Evolutionary conservation across 1,284 basidiomycete genomes (phyloP).

Genomic region (Kalmanozyma brasiliensis): DNA sequence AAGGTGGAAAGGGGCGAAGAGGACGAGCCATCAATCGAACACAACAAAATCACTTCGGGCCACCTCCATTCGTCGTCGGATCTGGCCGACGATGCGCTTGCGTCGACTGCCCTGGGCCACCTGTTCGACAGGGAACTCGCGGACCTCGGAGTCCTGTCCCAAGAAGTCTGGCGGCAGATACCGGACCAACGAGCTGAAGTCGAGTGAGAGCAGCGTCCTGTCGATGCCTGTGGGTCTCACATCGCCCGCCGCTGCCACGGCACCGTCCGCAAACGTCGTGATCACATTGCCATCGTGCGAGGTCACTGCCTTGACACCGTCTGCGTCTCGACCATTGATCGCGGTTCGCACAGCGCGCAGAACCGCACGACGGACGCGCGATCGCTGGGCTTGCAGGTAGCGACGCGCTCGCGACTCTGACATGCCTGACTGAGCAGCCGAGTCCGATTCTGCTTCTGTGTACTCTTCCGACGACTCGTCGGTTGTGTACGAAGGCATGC

Average conservation of each 20-base stretch:
- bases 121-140: slow-evolving; percentile 62
- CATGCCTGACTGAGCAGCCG: slow-evolving; percentile 20
- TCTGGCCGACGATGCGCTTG: slow-evolving; percentile 56
- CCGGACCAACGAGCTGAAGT: slow-evolving; percentile 53
- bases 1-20: not conserved
- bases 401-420: slow-evolving; percentile 39
- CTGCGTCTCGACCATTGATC: slow-evolving; percentile 59
- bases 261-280: slow-evolving; percentile 37
- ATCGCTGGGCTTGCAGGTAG: slow-evolving; percentile 50
- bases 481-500: slow-evolving; percentile 19
- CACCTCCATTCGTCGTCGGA: slow-evolving; percentile 62
- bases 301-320: slow-evolving; percentile 41
- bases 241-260: slow-evolving; percentile 26
- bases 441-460: slow-evolving; percentile 31
- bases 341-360: slow-evolving; percentile 58
- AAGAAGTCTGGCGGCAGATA: slow-evolving; percentile 58
- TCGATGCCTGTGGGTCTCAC: slow-evolving; percentile 24
- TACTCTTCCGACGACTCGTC: slow-evolving; percentile 44
- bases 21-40: slow-evolving; percentile 24
- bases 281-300: slow-evolving; percentile 38
- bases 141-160: slow-evolving; percentile 60
- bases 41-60: slow-evolving; percentile 63
- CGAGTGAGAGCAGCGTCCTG: slow-evolving; percentile 49
- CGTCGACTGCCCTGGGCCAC: slow-evolving; percentile 52
- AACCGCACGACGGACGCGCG: slow-evolving; percentile 56